These are phyloP conservation scores for Parsonsia alboflavescens DNA, from an alignment of 257 asterid species.

Conservation along the genomic window DNA sequence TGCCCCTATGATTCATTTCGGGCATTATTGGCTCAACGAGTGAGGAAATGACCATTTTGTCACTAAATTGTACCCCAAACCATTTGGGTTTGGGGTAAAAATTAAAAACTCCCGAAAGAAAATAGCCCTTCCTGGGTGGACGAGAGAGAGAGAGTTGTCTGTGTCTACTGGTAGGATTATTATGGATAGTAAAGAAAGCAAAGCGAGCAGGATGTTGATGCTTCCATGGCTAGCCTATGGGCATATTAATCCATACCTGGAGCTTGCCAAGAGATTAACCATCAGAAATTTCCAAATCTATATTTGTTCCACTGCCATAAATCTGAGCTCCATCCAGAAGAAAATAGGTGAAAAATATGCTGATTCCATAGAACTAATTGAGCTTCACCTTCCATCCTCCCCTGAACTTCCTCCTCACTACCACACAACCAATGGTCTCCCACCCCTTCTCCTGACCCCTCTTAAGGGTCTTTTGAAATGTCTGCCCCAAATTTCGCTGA, in stretches of 20 bases:
- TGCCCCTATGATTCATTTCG: too few species aligned
- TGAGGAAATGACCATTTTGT: too few species aligned
- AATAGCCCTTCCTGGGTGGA: too few species aligned
- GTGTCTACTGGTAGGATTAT: background rate
- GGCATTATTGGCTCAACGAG: too few species aligned
- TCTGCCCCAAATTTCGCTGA: conserved; percentile 12
- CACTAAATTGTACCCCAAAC: too few species aligned
- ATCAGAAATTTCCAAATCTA: conserved; percentile 18
- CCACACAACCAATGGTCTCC: conserved; percentile 35
- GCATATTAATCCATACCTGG: conserved; percentile 24
- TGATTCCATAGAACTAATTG: conserved; percentile 9
- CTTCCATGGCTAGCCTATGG: conserved; percentile 37
- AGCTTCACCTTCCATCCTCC: conserved; percentile 21
- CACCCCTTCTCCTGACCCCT: conserved; percentile 21
- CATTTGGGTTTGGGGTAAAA: too few species aligned
- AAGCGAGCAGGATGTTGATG: conserved; percentile 15
- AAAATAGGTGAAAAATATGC: conserved; percentile 2
- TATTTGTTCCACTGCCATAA: conserved; percentile 25
- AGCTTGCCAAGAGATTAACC: conserved; percentile 20
- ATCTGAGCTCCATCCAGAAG: conserved; percentile 15
- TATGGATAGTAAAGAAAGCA: conserved; percentile 12
- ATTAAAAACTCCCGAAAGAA: background rate
- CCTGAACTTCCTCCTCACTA: conserved; percentile 30
- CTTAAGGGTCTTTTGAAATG: conserved; percentile 15
- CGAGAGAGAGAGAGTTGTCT: background rate